Base-by-base conservation (phyloP, 2,329 filamentous ascomycete species). In the Pezicula neosporulosa region DNA sequence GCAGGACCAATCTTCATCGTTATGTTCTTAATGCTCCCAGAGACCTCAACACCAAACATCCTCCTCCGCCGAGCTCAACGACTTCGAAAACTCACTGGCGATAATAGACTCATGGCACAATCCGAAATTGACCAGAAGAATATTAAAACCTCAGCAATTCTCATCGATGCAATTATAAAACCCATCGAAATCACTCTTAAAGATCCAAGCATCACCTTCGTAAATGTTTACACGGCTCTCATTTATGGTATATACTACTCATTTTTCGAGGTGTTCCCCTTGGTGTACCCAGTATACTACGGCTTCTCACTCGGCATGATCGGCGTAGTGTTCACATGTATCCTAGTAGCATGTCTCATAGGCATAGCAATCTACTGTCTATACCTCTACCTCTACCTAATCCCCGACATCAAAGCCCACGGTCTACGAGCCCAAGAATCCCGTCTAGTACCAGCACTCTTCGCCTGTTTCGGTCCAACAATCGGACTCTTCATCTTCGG, bases 201-300 rank as follows among this genome's bases (percentile, higher is more conserved):
- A 61, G 82, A 85, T 51, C 83, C 83, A 0, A 78, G 82, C 12
- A 76, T 87, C 56, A 65, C 82, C 53, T 85, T 86, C 65, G 76
- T 81, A 1, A 80, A 83, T 60, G 50, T 83, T 36, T 87, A 86
- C 66, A 81, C 77, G 3, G 77, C 77, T 49, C 75, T 86, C 57
- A 76, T 81, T 57, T 87, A 85, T 66, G 79, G 73, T 48, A 83
- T 81, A 62, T 83, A 82, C 70, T 82, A 82, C 60, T 76, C 72
- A 39, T 86, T 78, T 68, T 87, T 87, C 62, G 83, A 86, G 60
- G 78, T 78, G n/a, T 86, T 87, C 65, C 82, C 83, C 4, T 69
- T 85, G 13, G 81, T 86, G 50, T 87, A 83, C 63, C 73, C 75
- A 2, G 73, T 73, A 37, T 70, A 77, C 60, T 87, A 87, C 67